A percentile compares a stretch with the other conserved stretches of the same genome.
phyloP scores from a whole-genome alignment of 164 flowering plant species.

The Akebia trifoliata region DNA sequence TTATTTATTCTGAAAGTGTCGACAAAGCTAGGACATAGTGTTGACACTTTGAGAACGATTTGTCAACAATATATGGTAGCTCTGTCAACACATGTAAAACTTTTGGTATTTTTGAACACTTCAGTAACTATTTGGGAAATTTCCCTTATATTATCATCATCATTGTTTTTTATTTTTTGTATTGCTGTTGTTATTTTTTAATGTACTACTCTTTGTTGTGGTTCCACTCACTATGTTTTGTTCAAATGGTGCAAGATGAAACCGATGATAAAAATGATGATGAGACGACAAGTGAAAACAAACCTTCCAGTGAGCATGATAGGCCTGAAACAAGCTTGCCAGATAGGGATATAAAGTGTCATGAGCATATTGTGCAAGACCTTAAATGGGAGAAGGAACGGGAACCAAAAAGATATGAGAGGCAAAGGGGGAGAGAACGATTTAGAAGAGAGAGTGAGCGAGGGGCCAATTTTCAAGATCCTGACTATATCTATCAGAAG shows the following conservation, averaged over 20 bases:
- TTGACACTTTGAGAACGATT: too few species aligned
- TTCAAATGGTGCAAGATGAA: slow-evolving; percentile 32
- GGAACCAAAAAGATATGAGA: slow-evolving; percentile 86
- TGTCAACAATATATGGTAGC: too few species aligned
- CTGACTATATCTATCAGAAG: slow-evolving; percentile 73
- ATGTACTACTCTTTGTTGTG: neutral
- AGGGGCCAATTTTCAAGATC: slow-evolving; percentile 64
- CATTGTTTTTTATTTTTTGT: neutral
- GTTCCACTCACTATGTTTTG: neutral
- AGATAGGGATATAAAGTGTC: slow-evolving; percentile 64
- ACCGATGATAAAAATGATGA: slow-evolving; percentile 75
- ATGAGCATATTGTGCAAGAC: slow-evolving; percentile 77
- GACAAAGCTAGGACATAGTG: too few species aligned
- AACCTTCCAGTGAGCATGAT: slow-evolving; percentile 54
- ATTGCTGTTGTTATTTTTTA: neutral
- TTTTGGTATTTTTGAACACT: too few species aligned
- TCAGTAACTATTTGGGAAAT: too few species aligned
- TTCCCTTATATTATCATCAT: neutral
- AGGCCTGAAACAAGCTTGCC: slow-evolving; percentile 70
- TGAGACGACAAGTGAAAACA: slow-evolving; percentile 62
- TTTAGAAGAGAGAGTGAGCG: slow-evolving; percentile 81
- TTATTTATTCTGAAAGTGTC: too few species aligned
- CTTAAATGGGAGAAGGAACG: slow-evolving; percentile 77
- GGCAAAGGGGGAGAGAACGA: slow-evolving; percentile 90
- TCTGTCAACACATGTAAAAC: too few species aligned